A percentile compares a stretch with the other conserved stretches of the same genome.
These are phyloP conservation scores for Aspergillus sclerotioniger DNA, from an alignment of 495 filamentous ascomycete genomes.

Conservation along the genomic window DNA sequence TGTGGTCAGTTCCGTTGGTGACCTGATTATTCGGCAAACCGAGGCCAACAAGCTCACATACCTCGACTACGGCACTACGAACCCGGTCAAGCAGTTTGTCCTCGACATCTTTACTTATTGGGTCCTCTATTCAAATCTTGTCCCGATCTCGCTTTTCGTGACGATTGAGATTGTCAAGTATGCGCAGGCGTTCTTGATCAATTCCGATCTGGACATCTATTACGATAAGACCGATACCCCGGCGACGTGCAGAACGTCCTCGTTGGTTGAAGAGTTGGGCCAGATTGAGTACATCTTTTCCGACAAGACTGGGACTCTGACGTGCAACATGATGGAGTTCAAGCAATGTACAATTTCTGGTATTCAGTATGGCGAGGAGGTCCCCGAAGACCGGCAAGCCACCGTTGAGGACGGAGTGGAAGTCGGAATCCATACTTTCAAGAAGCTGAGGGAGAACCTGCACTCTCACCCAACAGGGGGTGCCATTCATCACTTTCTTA, in stretches of 20 bases:
- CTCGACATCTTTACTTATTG: conserved; percentile 97
- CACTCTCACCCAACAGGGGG: conserved; percentile 63
- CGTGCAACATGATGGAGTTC: conserved; percentile 99
- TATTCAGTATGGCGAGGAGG: conserved; percentile 89
- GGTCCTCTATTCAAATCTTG: conserved; percentile 96
- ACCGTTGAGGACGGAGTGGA: conserved; percentile 71
- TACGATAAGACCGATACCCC: conserved; percentile 94
- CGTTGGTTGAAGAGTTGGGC: conserved; percentile 93
- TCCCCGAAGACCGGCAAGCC: conserved; percentile 86
- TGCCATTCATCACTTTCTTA: conserved; percentile 85
- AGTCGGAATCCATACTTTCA: conserved; percentile 85
- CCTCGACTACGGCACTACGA: conserved; percentile 59
- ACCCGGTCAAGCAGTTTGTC: conserved; percentile 77
- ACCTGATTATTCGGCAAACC: conserved; percentile 73
- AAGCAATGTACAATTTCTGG: conserved; percentile 90
- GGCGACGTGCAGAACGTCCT: conserved; percentile 92
- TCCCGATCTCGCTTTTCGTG: conserved; percentile 96
- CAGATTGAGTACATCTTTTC: conserved; percentile 99
- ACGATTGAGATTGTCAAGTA: conserved; percentile 98
- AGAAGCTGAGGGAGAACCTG: conserved; percentile 70
- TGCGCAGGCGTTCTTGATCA: conserved; percentile 94
- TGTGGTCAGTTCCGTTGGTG: conserved; percentile 85
- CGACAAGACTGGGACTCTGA: conserved; percentile 98
- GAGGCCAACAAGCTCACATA: conserved; percentile 61
- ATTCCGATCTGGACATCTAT: conserved; percentile 96